Percentiles rank a stretch among this genome's conserved stretches.
phyloP scores from a whole-genome alignment of 2,329 filamentous ascomycete species.

The Simplicillium aogashimaense region DNA sequence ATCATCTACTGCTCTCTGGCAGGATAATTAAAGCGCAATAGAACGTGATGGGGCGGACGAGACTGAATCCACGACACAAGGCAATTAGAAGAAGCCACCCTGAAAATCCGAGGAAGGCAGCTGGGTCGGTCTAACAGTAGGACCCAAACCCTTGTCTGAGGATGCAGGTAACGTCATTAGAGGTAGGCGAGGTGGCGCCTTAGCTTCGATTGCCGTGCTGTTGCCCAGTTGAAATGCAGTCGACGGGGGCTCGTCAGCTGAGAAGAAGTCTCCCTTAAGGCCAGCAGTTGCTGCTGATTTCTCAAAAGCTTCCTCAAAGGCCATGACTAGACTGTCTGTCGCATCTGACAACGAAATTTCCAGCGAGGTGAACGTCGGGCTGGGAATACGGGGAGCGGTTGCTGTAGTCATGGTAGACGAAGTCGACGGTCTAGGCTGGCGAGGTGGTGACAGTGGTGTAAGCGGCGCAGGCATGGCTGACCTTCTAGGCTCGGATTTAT shows the following conservation, averaged over 20 bases:
- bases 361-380: constrained; percentile 24
- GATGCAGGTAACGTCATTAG: constrained; percentile 18
- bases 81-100: constrained; percentile 1
- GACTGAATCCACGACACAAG: too few relatives aligned
- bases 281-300: constrained; percentile 1
- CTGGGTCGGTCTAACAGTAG: neutral
- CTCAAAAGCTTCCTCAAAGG: constrained; percentile 15
- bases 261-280: constrained; percentile 8
- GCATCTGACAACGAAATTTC: constrained; percentile 22
- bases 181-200: constrained; percentile 20
- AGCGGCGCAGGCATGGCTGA: constrained; percentile 26
- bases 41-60: too few relatives aligned
- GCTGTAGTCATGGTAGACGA: constrained; percentile 16
- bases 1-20: too few relatives aligned
- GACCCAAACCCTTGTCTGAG: constrained; percentile 2
- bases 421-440: constrained; percentile 12
- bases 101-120: neutral
- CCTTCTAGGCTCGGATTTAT: constrained; percentile 13
- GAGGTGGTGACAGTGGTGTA: constrained; percentile 7
- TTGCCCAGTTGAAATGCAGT: constrained; percentile 1
- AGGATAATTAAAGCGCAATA: too few relatives aligned
- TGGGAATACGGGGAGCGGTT: constrained; percentile 21
- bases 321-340: constrained; percentile 18
- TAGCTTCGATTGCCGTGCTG: constrained; percentile 18
- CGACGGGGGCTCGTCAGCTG: constrained; percentile 5